Percentiles rank a stretch among this genome's conserved stretches.
phyloP scores from a whole-genome alignment of 495 filamentous ascomycete genomes.

The Penicillium crystallinum region DNA sequence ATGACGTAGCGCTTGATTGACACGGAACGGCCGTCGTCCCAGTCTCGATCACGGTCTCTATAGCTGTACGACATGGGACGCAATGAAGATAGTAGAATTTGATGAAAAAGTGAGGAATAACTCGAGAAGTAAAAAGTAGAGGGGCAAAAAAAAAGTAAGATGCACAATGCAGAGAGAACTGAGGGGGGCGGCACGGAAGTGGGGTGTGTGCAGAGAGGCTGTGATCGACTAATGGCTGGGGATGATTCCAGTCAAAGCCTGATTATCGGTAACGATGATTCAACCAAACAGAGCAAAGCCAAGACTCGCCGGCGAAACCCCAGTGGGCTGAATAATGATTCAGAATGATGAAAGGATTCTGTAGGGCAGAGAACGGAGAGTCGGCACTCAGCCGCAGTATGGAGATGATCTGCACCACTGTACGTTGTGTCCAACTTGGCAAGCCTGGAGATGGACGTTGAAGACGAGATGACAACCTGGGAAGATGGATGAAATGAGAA shows the following conservation, averaged over 20 bases:
- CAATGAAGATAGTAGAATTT: not conserved
- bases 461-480: not conserved
- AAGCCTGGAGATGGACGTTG: not conserved
- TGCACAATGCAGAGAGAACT: conserved; percentile 17
- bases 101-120: not conserved
- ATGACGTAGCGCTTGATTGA: conserved; percentile 50
- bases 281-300: conserved; percentile 15
- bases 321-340: conserved; percentile 9
- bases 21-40: conserved; percentile 38
- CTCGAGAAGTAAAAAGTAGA: conserved; percentile 1
- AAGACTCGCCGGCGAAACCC: not conserved
- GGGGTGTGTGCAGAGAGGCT: conserved; percentile 16
- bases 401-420: conserved; percentile 3
- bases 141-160: conserved; percentile 4
- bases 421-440: not conserved
- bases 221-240: conserved; percentile 20
- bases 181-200: conserved; percentile 22
- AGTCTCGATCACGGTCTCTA: conserved; percentile 42
- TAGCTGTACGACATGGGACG: conserved; percentile 43
- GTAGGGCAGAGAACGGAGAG: conserved; percentile 3
- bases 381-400: conserved; percentile 1
- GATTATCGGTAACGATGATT: conserved; percentile 21
- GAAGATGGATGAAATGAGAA: not conserved
- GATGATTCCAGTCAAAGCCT: conserved; percentile 9
- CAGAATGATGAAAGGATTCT: conserved; percentile 8